Base-by-base conservation (phyloP, 129 eudicot genomes). In the Rutidosis leptorrhynchoides region DNA sequence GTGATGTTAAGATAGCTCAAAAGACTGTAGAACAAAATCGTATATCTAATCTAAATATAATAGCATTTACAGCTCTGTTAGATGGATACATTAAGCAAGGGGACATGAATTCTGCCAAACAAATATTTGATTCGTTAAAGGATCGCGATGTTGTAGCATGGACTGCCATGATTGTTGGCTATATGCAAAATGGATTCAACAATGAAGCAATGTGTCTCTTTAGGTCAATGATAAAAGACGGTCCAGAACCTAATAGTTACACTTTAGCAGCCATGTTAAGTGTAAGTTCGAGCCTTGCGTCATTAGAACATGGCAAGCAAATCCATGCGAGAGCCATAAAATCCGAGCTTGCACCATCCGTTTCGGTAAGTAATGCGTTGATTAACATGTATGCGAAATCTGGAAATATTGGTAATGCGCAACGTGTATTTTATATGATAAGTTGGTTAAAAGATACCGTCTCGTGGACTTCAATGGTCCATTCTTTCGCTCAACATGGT, bases 141-240 rank as follows among this genome's bases (percentile, higher is more conserved):
- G 78, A 78, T 8, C 81, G 77, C 20, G 96, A 89, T 82, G 96
- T 89, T 37, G 95, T 89, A 54, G 82, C 83, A 45, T 89, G 96
- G 95, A 89, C 96, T 0, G 96, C 96, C 27, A 86, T 89, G 95
- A 80, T 89, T 25, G 96, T 86, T 23, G 96, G 96, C 3, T 89
- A 86, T 70, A 77, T 81, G 62, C 96, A 89, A 33, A 89, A 89
- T 8, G 88, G 95, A 48, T 72, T 65, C 48, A 79, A 82, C 32
- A 54, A 71, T 73, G 88, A 86, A 6, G 96, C 95, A 21, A 75
- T 82, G 21, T 71, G 73, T 51, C 78, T 89, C 46, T 86, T 86
- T 57, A 81, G 82, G 68, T 83, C 72, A 29, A 89, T 89, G 96
- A 60, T 89, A 12, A 70, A 58, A 70, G 56, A 68, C 33, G 96